phyloP scores from a whole-genome alignment of 2,329 filamentous ascomycete genomes.

The Aureobasidium lini region DNA sequence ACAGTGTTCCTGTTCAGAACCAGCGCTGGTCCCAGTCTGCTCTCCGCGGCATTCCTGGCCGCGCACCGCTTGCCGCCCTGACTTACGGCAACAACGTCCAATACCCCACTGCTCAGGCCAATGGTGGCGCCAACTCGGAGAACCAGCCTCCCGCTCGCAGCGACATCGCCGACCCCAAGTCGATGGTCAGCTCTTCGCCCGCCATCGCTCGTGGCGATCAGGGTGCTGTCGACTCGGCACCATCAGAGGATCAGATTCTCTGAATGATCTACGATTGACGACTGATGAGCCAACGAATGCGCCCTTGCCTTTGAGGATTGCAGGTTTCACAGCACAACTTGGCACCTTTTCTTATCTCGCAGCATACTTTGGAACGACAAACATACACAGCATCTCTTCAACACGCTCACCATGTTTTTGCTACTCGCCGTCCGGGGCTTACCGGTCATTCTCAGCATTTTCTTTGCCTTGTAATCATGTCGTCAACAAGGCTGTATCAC shows the following conservation, averaged over 20 bases:
- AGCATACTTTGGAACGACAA: conserved; percentile 1
- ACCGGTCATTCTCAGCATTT: not conserved
- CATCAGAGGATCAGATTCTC: not conserved
- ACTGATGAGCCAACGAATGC: not conserved
- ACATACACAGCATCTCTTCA: conserved; percentile 10
- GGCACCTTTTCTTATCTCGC: conserved; percentile 4
- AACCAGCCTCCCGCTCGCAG: conserved; percentile 15
- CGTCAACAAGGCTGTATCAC: not conserved
- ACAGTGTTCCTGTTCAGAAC: conserved; percentile 25
- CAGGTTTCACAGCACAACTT: not conserved
- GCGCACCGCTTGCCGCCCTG: conserved; percentile 20
- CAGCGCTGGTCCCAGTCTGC: conserved; percentile 30
- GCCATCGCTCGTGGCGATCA: conserved; percentile 15
- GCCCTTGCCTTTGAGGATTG: not conserved
- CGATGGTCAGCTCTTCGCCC: conserved; percentile 3
- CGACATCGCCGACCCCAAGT: conserved; percentile 11
- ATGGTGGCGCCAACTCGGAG: conserved; percentile 4
- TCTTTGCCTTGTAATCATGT: not conserved
- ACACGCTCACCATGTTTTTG: not conserved
- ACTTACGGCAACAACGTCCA: conserved; percentile 22
- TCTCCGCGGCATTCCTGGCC: conserved; percentile 19
- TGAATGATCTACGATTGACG: not conserved
- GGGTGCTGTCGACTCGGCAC: conserved; percentile 10
- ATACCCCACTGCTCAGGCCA: conserved; percentile 9
- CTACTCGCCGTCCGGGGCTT: not conserved